Conservation (phyloP, 495 filamentous ascomycete genomes). For the Penicillium crystallinum region DNA sequence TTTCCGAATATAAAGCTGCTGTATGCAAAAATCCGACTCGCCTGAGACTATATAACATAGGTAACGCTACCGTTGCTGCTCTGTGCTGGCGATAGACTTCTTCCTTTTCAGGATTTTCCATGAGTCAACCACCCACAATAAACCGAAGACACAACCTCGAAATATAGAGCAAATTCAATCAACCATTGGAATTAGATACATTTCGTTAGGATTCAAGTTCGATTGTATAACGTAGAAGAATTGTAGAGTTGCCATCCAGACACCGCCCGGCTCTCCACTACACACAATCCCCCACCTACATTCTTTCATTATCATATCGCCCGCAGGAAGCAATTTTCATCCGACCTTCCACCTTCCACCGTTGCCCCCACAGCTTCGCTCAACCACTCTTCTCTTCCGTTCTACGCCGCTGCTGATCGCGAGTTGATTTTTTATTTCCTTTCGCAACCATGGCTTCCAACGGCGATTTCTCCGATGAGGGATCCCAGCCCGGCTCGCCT, state of each 20-base stretch:
- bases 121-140: conserved; percentile 2
- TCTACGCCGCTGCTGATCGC: conserved; percentile 13
- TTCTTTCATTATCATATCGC: conserved; percentile 41
- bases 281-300: conserved; percentile 37
- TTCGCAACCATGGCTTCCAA: conserved; percentile 57
- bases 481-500: conserved; percentile 55
- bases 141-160: not conserved
- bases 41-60: not conserved
- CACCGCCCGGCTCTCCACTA: conserved; percentile 45
- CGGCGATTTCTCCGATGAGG: conserved; percentile 59
- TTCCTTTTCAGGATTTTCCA: not conserved
- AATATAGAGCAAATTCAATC: not conserved
- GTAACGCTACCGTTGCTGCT: not conserved
- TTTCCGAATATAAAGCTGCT: no score
- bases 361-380: conserved; percentile 15
- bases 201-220: not conserved
- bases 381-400: conserved; percentile 11
- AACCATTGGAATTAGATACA: not conserved
- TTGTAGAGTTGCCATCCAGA: conserved; percentile 10
- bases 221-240: not conserved
- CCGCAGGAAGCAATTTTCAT: conserved; percentile 41
- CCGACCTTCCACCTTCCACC: conserved; percentile 20
- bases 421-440: conserved; percentile 16
- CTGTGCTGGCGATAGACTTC: not conserved
- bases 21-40: no score